Conservation (phyloP, 352 stramenopile genomes). For the Globisporangium barbulae region DNA sequence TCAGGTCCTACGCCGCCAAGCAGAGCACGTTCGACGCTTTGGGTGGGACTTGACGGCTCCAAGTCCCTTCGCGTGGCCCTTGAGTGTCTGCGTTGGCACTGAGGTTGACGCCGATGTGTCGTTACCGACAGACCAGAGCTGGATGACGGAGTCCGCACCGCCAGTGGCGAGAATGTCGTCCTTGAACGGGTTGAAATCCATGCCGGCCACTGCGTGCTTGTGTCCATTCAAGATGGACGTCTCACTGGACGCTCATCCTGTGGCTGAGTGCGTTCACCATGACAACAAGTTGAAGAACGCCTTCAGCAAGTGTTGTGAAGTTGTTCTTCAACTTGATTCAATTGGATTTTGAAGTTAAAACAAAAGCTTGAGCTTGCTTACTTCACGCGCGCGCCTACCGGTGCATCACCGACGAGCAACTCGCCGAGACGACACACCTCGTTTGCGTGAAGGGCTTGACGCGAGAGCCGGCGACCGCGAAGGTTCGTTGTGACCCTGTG, state of each 20-base stretch:
- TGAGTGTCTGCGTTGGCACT: slow-evolving; percentile 26
- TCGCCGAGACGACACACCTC: too few relatives aligned
- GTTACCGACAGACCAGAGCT: slow-evolving; percentile 50
- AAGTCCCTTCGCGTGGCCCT: slow-evolving; percentile 49
- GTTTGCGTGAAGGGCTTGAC: too few relatives aligned
- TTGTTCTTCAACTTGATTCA: too few relatives aligned
- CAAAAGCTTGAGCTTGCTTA: too few relatives aligned
- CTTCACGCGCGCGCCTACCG: too few relatives aligned
- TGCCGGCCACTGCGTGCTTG: slow-evolving; percentile 52
- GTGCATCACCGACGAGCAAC: too few relatives aligned
- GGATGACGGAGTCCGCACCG: slow-evolving; percentile 53
- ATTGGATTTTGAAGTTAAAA: too few relatives aligned
- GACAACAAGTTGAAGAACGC: slow-evolving; percentile 17
- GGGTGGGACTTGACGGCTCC: slow-evolving; percentile 68
- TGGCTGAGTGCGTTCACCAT: slow-evolving; percentile 46
- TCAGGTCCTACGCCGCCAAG: slow-evolving; percentile 53
- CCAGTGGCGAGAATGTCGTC: slow-evolving; percentile 50
- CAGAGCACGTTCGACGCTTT: slow-evolving; percentile 54
- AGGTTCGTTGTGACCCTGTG: too few relatives aligned
- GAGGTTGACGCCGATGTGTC: slow-evolving; percentile 4
- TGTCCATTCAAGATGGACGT: slow-evolving; percentile 60
- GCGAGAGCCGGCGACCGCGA: too few relatives aligned
- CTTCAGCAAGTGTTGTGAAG: too few relatives aligned
- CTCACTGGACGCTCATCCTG: slow-evolving; percentile 41
- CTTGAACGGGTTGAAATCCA: slow-evolving; percentile 64